phyloP scores from a whole-genome alignment of 2,329 filamentous ascomycete species.

The Chaetomiaceae sp. region DNA sequence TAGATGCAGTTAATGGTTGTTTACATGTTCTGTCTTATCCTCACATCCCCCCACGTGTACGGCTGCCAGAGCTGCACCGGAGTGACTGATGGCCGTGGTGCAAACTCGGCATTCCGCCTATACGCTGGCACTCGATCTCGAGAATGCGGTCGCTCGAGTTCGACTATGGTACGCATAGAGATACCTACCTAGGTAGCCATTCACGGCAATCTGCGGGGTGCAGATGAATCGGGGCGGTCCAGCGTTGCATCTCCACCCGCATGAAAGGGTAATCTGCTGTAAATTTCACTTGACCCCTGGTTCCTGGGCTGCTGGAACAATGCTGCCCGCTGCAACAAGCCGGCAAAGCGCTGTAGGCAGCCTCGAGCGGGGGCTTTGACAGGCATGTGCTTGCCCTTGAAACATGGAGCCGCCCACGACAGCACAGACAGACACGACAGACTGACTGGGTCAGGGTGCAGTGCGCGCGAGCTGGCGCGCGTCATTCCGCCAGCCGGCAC shows the following conservation, averaged over 20 bases:
- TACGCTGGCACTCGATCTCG: too few relatives aligned
- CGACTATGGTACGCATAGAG: too few relatives aligned
- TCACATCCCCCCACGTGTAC: too few relatives aligned
- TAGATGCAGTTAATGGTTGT: not conserved
- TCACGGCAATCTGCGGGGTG: too few relatives aligned
- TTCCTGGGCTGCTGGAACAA: slow-evolving; percentile 7
- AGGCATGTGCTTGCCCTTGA: slow-evolving; percentile 18
- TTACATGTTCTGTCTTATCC: not conserved
- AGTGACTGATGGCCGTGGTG: too few relatives aligned
- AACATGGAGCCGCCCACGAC: too few relatives aligned
- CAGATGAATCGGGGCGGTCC: not conserved
- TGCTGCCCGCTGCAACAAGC: slow-evolving; percentile 16
- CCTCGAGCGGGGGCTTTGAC: slow-evolving; percentile 6
- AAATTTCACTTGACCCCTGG: slow-evolving; percentile 14
- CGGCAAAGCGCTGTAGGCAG: slow-evolving; percentile 10
- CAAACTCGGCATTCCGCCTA: too few relatives aligned
- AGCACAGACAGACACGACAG: too few relatives aligned
- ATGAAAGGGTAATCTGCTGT: slow-evolving; percentile 16
- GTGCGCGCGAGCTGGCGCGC: slow-evolving; percentile 23
- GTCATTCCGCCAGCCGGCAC: slow-evolving; percentile 18
- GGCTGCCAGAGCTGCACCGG: too few relatives aligned
- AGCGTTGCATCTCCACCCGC: slow-evolving; percentile 1
- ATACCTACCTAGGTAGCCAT: too few relatives aligned
- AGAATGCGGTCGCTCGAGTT: too few relatives aligned
- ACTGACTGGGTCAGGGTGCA: too few relatives aligned